phyloP scores from a whole-genome alignment of 164 flowering plant genomes.

The Umbilicus rupestris region DNA sequence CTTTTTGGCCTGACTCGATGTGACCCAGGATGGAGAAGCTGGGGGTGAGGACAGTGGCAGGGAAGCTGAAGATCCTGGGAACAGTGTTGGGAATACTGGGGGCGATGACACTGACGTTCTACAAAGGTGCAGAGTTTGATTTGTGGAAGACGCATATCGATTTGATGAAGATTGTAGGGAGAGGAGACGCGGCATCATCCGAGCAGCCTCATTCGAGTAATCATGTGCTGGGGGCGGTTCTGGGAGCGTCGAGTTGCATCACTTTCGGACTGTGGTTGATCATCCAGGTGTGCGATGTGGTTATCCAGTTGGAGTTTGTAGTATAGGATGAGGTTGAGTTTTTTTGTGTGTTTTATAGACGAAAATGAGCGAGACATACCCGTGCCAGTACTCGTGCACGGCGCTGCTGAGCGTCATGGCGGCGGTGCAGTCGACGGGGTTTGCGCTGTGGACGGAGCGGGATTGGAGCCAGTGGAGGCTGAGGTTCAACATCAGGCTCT shows the following conservation, averaged over 20 bases:
- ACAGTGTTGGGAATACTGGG: conserved; percentile 51
- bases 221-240: conserved; percentile 21
- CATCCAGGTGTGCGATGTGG: conserved; percentile 22
- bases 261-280: conserved; percentile 35
- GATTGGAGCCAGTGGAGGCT: conserved; percentile 45
- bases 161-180: conserved; percentile 14
- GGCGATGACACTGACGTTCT: conserved; percentile 66
- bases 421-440: conserved; percentile 23
- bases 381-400: conserved; percentile 33
- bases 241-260: conserved; percentile 26
- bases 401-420: conserved; percentile 34
- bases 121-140: conserved; percentile 42
- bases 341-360: conserved; percentile 20
- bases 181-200: conserved; percentile 1
- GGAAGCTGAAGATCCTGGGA: conserved; percentile 50
- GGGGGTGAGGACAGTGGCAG: conserved; percentile 19
- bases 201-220: conserved; percentile 14
- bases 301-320: no score
- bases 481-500: conserved; percentile 41
- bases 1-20: no score
- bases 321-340: neutral
- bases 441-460: conserved; percentile 24
- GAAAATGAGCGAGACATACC: conserved; percentile 27
- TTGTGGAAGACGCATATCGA: conserved; percentile 28
- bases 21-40: conserved; percentile 34